Base-by-base conservation (phyloP, 2,329 filamentous ascomycete genomes). In the Fusarium secorum region DNA sequence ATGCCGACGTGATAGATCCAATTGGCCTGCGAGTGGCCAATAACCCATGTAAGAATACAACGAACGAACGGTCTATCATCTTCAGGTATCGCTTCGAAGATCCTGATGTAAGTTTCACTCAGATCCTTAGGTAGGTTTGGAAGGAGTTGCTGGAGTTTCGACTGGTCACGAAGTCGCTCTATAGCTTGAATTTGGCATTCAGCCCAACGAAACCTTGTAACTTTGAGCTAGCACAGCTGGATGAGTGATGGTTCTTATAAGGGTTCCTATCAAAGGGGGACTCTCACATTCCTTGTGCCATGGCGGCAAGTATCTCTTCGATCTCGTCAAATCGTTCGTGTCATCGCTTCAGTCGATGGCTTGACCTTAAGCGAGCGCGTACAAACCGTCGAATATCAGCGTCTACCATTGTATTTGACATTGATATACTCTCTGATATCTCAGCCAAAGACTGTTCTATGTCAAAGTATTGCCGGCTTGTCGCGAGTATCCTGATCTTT, bases 201-300 rank as follows among this genome's bases (percentile, higher is more conserved):
- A 15, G 22, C 30, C 30, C 46, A 35, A 1, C 32, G 46, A 26
- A 51, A 51, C 22, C 46, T 51, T 11, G 4, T 5, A 15, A 3
- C 2, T 2, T 20, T 1, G 1, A 51, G 22, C 35, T 35, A 49
- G 30, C 15, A 10, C 7, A 32, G 11, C 3, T 14, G 5, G 4
- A 33, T 9, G 11, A 4, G 7, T 6, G 11, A 2, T 9, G 1
- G 0, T 7, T 22, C 1, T 7, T 32, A 3, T 6, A 22, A 0
- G 7, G 8, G 9, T 14, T 15, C 42, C 7, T 9, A 6, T 4
- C 1, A 11, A 28, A n/a, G 4, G 18, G 13, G 14, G 8, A 1
- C 2, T 11, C 46, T 35, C n/a, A 51, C 46, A 35, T 51, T 51
- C 30, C 22, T 20, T 51, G 17, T 1, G 46, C 46, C 46, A 26